Conservation (phyloP, 306 rosid species). For the Cotoneaster glaucophyllus region DNA sequence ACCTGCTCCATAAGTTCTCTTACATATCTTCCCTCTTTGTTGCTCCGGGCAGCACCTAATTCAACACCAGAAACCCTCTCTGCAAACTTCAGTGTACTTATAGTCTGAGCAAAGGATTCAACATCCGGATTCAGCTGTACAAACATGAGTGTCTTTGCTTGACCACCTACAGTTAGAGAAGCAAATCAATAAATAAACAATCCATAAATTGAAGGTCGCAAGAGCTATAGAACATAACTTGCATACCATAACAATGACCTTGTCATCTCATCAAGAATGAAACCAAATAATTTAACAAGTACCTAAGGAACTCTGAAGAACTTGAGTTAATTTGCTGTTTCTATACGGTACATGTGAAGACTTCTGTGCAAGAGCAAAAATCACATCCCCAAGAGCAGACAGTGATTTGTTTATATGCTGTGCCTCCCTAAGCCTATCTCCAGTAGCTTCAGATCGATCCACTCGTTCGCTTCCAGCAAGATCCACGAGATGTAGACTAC, state of each 20-base stretch:
- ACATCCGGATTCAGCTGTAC: conserved; percentile 93
- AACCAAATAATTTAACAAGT: conserved; percentile 9
- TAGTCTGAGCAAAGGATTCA: conserved; percentile 80
- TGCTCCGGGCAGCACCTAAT: conserved; percentile 95
- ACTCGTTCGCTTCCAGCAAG: conserved; percentile 99
- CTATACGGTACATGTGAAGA: conserved; percentile 84
- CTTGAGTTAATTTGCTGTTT: conserved; percentile 98
- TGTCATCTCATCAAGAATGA: background rate
- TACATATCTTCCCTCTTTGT: conserved; percentile 93
- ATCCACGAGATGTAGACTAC: conserved; percentile 89
- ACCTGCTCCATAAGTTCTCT: conserved; percentile 99
- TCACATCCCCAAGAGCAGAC: conserved; percentile 98
- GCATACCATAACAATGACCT: background rate
- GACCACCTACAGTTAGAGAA: conserved; percentile 67
- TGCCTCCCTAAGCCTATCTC: conserved; percentile 98
- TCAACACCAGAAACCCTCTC: conserved; percentile 98
- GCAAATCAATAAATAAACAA: conserved; percentile 14
- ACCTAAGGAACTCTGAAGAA: conserved; percentile 97
- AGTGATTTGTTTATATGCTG: conserved; percentile 95
- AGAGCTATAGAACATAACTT: background rate
- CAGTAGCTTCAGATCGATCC: conserved; percentile 94
- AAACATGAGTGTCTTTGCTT: conserved; percentile 98
- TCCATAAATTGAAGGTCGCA: conserved; percentile 1
- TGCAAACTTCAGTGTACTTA: conserved; percentile 95
- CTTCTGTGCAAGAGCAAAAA: conserved; percentile 92